Base-by-base conservation (phyloP, 2,329 filamentous ascomycete species). In the Hypoxylon sp. region DNA sequence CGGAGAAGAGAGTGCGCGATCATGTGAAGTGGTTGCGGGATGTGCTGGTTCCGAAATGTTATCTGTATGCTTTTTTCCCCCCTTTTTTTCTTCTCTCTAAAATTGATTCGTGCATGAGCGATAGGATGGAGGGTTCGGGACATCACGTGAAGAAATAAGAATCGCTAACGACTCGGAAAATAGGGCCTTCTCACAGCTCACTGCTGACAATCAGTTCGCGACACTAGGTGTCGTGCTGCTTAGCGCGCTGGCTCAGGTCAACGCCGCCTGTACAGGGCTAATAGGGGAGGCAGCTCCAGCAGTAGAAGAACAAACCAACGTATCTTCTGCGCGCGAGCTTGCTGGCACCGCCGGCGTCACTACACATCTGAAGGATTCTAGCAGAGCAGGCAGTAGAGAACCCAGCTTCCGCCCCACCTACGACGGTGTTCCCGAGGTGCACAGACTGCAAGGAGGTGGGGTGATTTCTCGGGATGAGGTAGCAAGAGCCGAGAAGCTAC, bases 161-260 rank as follows among this genome's bases (percentile, higher is more conserved):
- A 36, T 14, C 11, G 4, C 11, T 36, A 36, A 43, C 38, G 11
- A 21, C 19, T 10, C 6, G 14, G 7, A n/a, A n/a, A 28, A 53
- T 60, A 89, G 87, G 4, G 81, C 87, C 0, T 94, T 95, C 77
- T 89, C 89, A 0, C 90, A 90, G 68, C 80, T 95, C 45, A 81
- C 90, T 2, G 89, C 90, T 17, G 91, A 94, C 77, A 87, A 86
- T 34, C 92, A 93, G 74, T 92, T 92, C 78, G 88, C 92, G 2
- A 83, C 89, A 3, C 82, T 95, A 2, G 93, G 92, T 3, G 81
- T 93, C 19, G 84, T 92, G 68, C 83, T 95, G 9, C 76, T 94
- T 49, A 89, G 86, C 19, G 80, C 87, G 1, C 80, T 94, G 63
- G 89, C 90, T 3, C 87, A 87, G 67, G 79, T 91, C 21, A 79